Base-by-base conservation (phyloP, 306 rosid species). In the Leucaena leucocephala region DNA sequence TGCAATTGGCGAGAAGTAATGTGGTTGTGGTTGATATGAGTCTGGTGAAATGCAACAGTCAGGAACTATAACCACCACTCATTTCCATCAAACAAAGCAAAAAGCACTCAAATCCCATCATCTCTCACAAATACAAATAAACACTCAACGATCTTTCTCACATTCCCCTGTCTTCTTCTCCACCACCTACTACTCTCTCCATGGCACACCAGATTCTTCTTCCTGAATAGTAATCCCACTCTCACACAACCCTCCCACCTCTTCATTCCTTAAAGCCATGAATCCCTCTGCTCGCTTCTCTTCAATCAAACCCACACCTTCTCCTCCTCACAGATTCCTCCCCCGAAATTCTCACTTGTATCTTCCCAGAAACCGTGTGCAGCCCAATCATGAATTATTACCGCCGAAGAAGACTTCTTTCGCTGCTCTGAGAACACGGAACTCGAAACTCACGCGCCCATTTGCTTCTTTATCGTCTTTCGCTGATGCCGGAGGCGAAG, bases 401-500 rank as follows among this genome's bases (percentile, higher is more conserved):
- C 48, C 80, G 3, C 81, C 76, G 11, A 9, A 8, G 3, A 85
- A 63, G 21, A 7, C 68, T 59, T 62, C 61, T 10, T 76, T 76
- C 21, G 70, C 75, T 40, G 72, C 76, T 75, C 78, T 78, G 55
- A 84, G 84, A 69, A 82, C 84, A 0, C 86, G 81, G 44, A 35
- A 50, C 78, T 73, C 83, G 0, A 88, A 80, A 52, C 81, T 79
- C 55, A 2, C 78, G 4, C 87, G 86, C 87, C 90, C 90, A 76
- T 85, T 89, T 34, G 97, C 97, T 4, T 81, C 89, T 15, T 21
- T 92, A 11, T 94, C 98, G 5, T 94, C 98, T 13, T 94, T 83
- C 27, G 98, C 97, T 6, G 94, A 87, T 79, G 85, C 90, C 0
- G 96, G 84, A 59, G 89, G 84, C 2, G 90, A 66, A 58, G 87